These are phyloP conservation scores for Ceratobasidium sp. DNA, from an alignment of 1,284 basidiomycete species.

Conservation along the genomic window DNA sequence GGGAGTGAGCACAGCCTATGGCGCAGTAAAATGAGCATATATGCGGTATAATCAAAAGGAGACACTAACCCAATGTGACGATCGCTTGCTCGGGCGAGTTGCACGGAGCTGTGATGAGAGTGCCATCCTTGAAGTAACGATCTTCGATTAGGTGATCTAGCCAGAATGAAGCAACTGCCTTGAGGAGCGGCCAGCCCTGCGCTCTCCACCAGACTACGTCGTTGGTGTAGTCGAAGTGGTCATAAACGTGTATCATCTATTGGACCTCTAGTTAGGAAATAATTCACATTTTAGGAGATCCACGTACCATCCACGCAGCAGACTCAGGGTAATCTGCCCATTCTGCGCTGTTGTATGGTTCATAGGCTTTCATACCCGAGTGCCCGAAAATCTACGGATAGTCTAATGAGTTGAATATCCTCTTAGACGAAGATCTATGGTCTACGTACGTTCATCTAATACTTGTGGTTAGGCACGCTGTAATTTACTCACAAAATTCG, in stretches of 20 bases:
- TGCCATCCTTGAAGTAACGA: slow-evolving; percentile 73
- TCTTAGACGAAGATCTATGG: background rate
- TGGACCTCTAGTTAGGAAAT: background rate
- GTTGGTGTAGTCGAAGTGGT: slow-evolving; percentile 79
- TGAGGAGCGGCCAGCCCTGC: slow-evolving; percentile 71
- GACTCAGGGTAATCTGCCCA: slow-evolving; percentile 81
- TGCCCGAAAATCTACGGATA: slow-evolving; percentile 75
- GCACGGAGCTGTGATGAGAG: slow-evolving; percentile 76
- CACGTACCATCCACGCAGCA: slow-evolving; percentile 76
- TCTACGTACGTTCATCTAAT: slow-evolving; percentile 70
- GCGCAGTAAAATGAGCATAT: background rate
- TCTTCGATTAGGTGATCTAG: slow-evolving; percentile 77
- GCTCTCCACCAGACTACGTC: slow-evolving; percentile 74
- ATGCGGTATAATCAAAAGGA: background rate
- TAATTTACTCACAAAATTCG: background rate
- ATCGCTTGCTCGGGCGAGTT: slow-evolving; percentile 80
- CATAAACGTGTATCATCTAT: slow-evolving; percentile 81
- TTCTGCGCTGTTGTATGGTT: slow-evolving; percentile 64
- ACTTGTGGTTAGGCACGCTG: background rate
- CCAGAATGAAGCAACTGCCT: slow-evolving; percentile 78
- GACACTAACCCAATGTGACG: slow-evolving; percentile 74
- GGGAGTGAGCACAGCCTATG: slow-evolving; percentile 75
- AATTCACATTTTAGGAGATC: slow-evolving; percentile 44
- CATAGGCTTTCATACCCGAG: slow-evolving; percentile 76
- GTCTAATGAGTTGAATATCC: slow-evolving; percentile 23